Percentiles rank a stretch among this genome's conserved stretches.
These are phyloP conservation scores for Cucurbitaria berberidis DNA, from an alignment of 2,329 filamentous ascomycete genomes.

Conservation along the genomic window DNA sequence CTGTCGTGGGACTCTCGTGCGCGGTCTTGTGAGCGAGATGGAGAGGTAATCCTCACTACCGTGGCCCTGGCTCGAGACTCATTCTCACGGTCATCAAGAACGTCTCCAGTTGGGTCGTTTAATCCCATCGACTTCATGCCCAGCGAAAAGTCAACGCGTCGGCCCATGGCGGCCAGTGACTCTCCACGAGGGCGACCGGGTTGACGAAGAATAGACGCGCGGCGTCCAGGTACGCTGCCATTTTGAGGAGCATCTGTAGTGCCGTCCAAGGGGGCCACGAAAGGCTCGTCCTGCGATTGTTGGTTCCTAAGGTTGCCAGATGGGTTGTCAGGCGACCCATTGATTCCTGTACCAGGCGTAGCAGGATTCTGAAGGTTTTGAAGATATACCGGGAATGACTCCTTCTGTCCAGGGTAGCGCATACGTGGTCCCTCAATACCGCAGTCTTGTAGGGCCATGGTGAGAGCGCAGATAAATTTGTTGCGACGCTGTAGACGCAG, in stretches of 20 bases:
- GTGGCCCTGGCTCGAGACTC: conserved; percentile 44
- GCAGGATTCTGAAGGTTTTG: conserved; percentile 57
- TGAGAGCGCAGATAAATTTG: conserved; percentile 91
- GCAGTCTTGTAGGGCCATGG: conserved; percentile 81
- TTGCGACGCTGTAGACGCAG: conserved; percentile 89
- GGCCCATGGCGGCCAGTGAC: conserved; percentile 63
- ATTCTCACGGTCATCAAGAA: conserved; percentile 63
- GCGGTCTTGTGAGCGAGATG: conserved; percentile 38
- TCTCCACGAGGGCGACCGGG: conserved; percentile 60
- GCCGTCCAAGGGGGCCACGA: conserved; percentile 47
- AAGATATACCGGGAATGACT: conserved; percentile 71
- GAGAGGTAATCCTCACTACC: conserved; percentile 51
- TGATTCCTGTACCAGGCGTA: conserved; percentile 51
- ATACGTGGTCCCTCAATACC: conserved; percentile 84
- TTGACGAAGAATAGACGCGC: conserved; percentile 63
- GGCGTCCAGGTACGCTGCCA: conserved; percentile 29
- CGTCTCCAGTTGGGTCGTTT: conserved; percentile 67
- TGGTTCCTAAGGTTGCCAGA: conserved; percentile 41
- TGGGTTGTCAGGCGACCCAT: conserved; percentile 54
- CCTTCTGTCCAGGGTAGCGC: conserved; percentile 71
- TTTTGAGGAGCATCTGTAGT: conserved; percentile 7
- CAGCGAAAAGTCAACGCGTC: conserved; percentile 73
- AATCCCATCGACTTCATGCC: conserved; percentile 67
- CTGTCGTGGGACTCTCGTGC: conserved; percentile 41
- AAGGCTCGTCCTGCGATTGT: conserved; percentile 50